Percentiles rank a stretch among this genome's conserved stretches.
These are phyloP conservation scores for Fraxinus floribunda DNA, from an alignment of 305 asterid genomes.

Conservation along the genomic window DNA sequence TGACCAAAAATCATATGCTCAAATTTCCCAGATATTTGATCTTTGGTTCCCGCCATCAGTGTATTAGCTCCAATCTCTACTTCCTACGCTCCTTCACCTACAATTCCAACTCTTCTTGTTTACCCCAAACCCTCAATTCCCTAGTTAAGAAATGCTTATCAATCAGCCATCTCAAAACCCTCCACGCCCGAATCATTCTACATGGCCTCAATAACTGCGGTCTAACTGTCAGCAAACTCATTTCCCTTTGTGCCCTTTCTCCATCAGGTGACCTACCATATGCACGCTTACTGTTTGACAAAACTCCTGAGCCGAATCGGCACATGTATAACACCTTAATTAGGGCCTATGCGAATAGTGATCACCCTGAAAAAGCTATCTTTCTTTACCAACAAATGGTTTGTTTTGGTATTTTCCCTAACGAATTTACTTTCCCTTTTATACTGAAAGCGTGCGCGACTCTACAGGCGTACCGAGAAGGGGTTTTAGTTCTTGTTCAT, in stretches of 20 bases:
- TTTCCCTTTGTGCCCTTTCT: conserved; percentile 50
- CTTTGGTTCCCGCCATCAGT: neutral
- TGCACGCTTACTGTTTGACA: conserved; percentile 55
- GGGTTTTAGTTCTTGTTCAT: conserved; percentile 39
- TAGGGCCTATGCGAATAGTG: conserved; percentile 43
- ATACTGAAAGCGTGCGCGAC: conserved; percentile 53
- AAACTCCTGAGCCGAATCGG: conserved; percentile 52
- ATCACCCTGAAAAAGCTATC: conserved; percentile 33
- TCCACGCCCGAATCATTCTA: conserved; percentile 62
- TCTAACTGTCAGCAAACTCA: conserved; percentile 60
- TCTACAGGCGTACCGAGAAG: conserved; percentile 36
- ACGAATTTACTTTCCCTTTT: conserved; percentile 61
- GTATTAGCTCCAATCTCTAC: neutral
- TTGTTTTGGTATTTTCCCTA: conserved; percentile 37
- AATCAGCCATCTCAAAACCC: conserved; percentile 53
- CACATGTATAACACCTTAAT: conserved; percentile 70
- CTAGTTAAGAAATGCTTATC: conserved; percentile 39
- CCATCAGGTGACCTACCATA: conserved; percentile 51
- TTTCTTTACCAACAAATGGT: conserved; percentile 44
- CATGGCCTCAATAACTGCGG: conserved; percentile 53
- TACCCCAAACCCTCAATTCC: conserved; percentile 16
- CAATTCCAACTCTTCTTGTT: conserved; percentile 6
- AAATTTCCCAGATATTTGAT: conserved; percentile 11
- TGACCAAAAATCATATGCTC: conserved; percentile 12
- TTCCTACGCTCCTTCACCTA: conserved; percentile 15